Percentiles rank a stretch among this genome's conserved stretches.
phyloP scores from a whole-genome alignment of 2,329 filamentous ascomycete genomes.

The Trichoderma atrobrunneum region DNA sequence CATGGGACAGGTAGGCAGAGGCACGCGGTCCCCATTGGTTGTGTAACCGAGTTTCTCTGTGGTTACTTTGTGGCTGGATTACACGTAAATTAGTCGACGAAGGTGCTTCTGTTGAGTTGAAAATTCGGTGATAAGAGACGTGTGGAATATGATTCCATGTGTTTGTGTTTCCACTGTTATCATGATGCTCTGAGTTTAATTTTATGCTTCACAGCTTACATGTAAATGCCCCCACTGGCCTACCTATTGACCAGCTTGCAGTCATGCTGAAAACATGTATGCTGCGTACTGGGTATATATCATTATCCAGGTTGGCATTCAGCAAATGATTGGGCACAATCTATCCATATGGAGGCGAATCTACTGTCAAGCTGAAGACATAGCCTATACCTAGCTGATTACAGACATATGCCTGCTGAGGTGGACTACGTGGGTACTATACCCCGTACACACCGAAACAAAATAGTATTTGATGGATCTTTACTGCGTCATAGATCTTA shows the following conservation, averaged over 20 bases:
- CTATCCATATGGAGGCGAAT: background rate
- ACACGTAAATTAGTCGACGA: background rate
- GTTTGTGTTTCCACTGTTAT: background rate
- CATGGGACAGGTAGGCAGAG: background rate
- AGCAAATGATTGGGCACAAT: background rate
- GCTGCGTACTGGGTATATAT: background rate
- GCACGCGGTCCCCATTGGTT: background rate
- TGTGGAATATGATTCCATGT: background rate
- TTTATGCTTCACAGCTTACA: background rate
- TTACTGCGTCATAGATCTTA: background rate
- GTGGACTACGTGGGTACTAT: background rate
- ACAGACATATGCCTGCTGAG: background rate
- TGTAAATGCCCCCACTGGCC: background rate
- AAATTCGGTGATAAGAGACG: rapidly evolving
- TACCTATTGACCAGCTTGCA: background rate
- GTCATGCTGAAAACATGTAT: background rate
- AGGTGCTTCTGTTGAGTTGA: background rate
- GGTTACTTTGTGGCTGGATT: background rate
- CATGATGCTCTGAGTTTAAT: background rate
- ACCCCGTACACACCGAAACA: background rate
- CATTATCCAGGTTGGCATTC: background rate
- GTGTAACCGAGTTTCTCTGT: background rate
- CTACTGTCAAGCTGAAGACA: background rate
- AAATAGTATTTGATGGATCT: background rate
- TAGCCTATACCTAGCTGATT: background rate